These are phyloP conservation scores for Trapa bicornis DNA, from an alignment of 345 rosid species.

Conservation along the genomic window DNA sequence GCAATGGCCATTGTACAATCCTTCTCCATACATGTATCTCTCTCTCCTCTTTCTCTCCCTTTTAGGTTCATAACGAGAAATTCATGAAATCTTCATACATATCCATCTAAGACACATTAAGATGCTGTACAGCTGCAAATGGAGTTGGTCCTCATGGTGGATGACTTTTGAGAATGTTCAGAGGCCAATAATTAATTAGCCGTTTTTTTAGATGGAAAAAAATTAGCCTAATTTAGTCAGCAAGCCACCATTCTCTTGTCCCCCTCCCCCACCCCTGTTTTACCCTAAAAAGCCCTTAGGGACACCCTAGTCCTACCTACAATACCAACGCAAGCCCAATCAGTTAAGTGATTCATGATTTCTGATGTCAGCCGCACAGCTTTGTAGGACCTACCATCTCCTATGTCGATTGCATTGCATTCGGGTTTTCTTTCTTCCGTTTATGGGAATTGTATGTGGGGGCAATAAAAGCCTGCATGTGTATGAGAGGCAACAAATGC, in stretches of 20 bases:
- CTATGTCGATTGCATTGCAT: background rate
- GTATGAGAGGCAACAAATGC: too few species aligned
- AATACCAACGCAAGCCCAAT: background rate
- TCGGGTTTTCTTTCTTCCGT: background rate
- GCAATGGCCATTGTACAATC: too few species aligned
- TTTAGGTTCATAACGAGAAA: background rate
- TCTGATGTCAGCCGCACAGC: background rate
- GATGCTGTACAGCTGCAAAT: background rate
- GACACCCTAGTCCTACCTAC: too few species aligned
- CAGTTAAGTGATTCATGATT: background rate
- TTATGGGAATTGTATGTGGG: background rate
- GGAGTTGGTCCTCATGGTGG: background rate
- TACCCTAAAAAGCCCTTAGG: too few species aligned
- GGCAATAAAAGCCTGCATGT: too few species aligned
- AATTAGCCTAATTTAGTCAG: background rate
- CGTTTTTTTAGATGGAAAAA: too few species aligned
- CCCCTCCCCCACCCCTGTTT: too few species aligned
- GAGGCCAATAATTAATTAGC: background rate
- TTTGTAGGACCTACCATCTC: background rate
- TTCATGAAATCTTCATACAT: background rate
- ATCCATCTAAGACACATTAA: background rate
- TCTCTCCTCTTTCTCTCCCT: background rate
- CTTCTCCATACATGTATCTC: background rate
- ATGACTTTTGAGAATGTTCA: background rate
- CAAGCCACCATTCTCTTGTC: background rate